A percentile compares a stretch with the other conserved stretches of the same genome.
These are phyloP conservation scores for Penicillium psychrofluorescens DNA, from an alignment of 495 filamentous ascomycete genomes.

Conservation along the genomic window DNA sequence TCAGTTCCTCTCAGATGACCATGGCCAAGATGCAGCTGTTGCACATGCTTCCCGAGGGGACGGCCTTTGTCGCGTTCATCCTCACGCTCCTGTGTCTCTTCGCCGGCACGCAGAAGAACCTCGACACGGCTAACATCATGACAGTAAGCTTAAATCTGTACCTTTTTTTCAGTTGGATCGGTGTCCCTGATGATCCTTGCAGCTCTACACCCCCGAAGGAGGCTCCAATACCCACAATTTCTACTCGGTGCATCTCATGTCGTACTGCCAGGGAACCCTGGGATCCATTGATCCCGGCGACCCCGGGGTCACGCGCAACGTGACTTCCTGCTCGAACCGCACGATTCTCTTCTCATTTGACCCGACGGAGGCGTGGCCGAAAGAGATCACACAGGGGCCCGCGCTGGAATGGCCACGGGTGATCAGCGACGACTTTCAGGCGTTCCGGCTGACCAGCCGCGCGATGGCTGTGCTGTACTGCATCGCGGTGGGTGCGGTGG, in stretches of 20 bases:
- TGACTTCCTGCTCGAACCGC: constrained; percentile 54
- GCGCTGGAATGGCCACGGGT: constrained; percentile 56
- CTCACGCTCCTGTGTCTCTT: constrained; percentile 64
- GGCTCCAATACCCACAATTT: constrained; percentile 58
- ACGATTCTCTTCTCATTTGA: constrained; percentile 52
- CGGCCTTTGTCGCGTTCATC: constrained; percentile 54
- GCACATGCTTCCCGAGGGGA: constrained; percentile 13
- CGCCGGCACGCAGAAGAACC: constrained; percentile 53
- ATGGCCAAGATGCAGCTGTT: background rate
- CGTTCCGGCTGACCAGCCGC: constrained; percentile 35
- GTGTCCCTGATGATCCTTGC: background rate
- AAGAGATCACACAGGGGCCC: constrained; percentile 46
- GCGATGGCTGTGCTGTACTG: constrained; percentile 60
- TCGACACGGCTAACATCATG: constrained; percentile 58
- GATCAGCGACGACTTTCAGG: constrained; percentile 53
- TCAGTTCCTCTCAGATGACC: too few species aligned
- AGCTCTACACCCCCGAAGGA: constrained; percentile 34
- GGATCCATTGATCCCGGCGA: constrained; percentile 17
- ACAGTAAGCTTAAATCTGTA: constrained; percentile 45
- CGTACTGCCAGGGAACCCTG: constrained; percentile 61
- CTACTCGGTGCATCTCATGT: constrained; percentile 66
- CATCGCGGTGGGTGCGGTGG: constrained; percentile 51
- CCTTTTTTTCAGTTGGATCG: too few species aligned
- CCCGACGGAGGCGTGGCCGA: constrained; percentile 46
- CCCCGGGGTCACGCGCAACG: constrained; percentile 38